These are phyloP conservation scores for Diaporthe vaccinii DNA, from an alignment of 2,329 filamentous ascomycete species.

Conservation along the genomic window DNA sequence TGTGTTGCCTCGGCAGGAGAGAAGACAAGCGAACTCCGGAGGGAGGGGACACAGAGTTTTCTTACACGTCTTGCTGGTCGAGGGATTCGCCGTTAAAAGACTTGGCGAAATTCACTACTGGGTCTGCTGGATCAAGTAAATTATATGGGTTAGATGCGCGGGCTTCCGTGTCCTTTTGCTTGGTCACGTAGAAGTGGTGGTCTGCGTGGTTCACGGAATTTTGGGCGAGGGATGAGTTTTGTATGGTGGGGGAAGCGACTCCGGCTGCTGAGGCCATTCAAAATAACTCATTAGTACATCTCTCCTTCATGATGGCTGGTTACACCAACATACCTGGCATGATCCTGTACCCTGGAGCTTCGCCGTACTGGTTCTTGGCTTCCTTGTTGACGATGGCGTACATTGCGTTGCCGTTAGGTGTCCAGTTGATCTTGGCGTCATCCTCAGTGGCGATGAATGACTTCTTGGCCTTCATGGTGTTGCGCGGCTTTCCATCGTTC, in stretches of 20 bases:
- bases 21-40: neutral
- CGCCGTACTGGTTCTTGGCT: constrained; percentile 60
- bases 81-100: constrained; percentile 12
- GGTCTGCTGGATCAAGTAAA: constrained; percentile 1
- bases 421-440: constrained; percentile 51
- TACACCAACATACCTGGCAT: constrained; percentile 48
- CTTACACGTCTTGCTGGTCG: constrained; percentile 16
- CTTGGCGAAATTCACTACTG: constrained; percentile 11
- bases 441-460: neutral
- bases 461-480: constrained; percentile 6
- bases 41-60: neutral
- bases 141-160: neutral
- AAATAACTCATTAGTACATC: neutral
- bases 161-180: constrained; percentile 58
- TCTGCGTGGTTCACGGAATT: constrained; percentile 1
- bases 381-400: constrained; percentile 61
- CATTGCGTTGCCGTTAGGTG: constrained; percentile 58
- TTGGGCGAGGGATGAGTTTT: neutral
- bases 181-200: constrained; percentile 59
- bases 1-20: too few relatives aligned
- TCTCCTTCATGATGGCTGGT: rapidly evolving
- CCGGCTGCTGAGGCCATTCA: neutral
- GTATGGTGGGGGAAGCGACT: neutral
- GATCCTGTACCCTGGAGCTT: constrained; percentile 61
- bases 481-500: neutral